Base-by-base conservation (phyloP, 1,139 yeast species). In the Meyerozyma guilliermondii region DNA sequence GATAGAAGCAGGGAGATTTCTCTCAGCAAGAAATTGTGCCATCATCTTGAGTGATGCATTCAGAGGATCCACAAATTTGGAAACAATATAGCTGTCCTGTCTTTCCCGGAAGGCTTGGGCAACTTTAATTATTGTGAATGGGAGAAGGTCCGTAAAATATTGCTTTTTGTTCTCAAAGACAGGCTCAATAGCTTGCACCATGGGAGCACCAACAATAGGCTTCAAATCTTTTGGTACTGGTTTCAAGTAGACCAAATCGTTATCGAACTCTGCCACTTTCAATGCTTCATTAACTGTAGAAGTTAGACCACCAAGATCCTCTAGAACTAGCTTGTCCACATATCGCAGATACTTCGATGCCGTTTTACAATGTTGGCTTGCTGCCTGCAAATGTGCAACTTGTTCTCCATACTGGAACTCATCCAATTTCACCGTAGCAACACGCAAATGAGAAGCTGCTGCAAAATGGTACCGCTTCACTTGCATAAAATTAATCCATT, bases 221-320 rank as follows among this genome's bases (percentile, higher is more conserved):
- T 79, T 66, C 5, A 82, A 54, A 2, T 71, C 68, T 0, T 60
- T 49, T 0, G 95, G 95, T 0, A 88, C 81, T 1, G 69, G 62
- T 48, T 84, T 81, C 38, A 86, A 62, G 59, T 87, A 87, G 5
- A 89, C 81, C 53, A 88, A 68, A 54, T 87, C 92, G 56, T 89
- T 89, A 50, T 89, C 96, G 52, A 81, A 76, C 50, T 85, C 89
- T 0, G 91, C 80, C 1, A 75, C 66, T 13, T 66, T 62, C n/a
- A 83, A 58, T 2, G 74, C 67, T 1, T 68, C 69, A 5, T 62
- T 56, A 1, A 86, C 68, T 5, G 73, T 71, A 2, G 59, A 60
- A 2, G 60, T 50, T 17, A 84, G 71, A 0, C 81, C 80, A 20
- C 60, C 58, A 7, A 78, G 58, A 48, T 80, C 86, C 14, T 66